Evolutionary conservation across 2,329 filamentous ascomycete genomes (phyloP), one percentile per base, ranked within the genome.

Genomic region (Aspergillus fischeri): DNA sequence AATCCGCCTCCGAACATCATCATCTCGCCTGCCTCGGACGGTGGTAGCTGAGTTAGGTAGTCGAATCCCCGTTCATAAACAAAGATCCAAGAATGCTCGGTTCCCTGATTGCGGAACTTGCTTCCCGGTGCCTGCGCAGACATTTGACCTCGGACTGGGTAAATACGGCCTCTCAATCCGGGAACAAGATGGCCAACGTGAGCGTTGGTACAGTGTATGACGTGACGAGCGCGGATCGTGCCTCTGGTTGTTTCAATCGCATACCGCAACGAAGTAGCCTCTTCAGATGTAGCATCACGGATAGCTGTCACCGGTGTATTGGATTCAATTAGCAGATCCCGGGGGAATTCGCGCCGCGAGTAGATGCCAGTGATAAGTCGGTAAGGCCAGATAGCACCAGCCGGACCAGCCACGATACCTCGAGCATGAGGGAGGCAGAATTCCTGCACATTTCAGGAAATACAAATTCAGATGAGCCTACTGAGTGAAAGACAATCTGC

Each of bases 151-250:
- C 75, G 70, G 1, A 74, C 59, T 0, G 76, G 74, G 51, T 71
- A 75, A 5, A 78, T 55, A 8, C 65, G 65, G 7, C 76, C 76
- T 4, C 69, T 64, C 3, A 80, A 64, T 0, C 62, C 76, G 0
- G 83, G 81, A 2, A 86, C 64, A 1, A 86, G 76, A 52, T 83
- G 77, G 0, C 77, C 68, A 0, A 80, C 75, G 60, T 81, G 81
- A 4, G 74, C 82, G 59, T 87, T 86, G 1, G 83, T 86, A 7
- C 81, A 81, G 60, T 87, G 81, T 2, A 86, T 74, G 1, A 87
- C 72, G 53, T 86, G 78, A 0, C 73, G 71, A 7, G 81, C 74
- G 3, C 64, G 67, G 35, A 86, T 73, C 0, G 45, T 60, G 2
- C 82, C 82, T 6, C 78, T 71, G 0, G 62, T 53, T 1, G 83